A percentile compares a stretch with the other conserved stretches of the same genome.
Conservation (phyloP, 176 grass and related monocot species). For the Avena insularis region DNA sequence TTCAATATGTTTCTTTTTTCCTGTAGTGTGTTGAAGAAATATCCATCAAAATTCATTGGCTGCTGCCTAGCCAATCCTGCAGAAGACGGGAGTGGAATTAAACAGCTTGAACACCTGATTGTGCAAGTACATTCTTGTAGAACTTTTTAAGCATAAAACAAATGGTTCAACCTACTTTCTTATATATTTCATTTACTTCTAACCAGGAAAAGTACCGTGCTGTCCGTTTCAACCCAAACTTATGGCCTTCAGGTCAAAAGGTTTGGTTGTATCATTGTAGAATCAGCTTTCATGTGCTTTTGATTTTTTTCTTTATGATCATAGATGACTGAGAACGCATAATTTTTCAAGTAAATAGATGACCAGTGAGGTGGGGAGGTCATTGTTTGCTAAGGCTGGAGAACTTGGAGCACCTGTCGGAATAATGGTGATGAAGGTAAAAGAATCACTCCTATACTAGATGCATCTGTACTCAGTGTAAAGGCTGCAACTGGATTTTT, state of each 20-base stretch:
- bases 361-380: constrained; percentile 83
- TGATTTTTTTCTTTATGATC: constrained; percentile 7
- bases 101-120: constrained; percentile 79
- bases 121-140: constrained; percentile 52
- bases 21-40: constrained; percentile 79
- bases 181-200: constrained; percentile 36
- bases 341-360: constrained; percentile 54
- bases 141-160: constrained; percentile 16
- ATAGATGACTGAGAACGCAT: constrained; percentile 34
- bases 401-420: constrained; percentile 84
- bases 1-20: constrained; percentile 3
- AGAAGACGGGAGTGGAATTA: constrained; percentile 76
- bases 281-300: constrained; percentile 4
- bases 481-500: not conserved
- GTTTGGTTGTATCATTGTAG: constrained; percentile 40
- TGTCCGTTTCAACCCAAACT: constrained; percentile 86
- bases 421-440: constrained; percentile 87
- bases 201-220: constrained; percentile 74
- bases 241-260: constrained; percentile 95
- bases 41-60: constrained; percentile 87
- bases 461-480: constrained; percentile 18
- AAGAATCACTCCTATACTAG: not conserved
- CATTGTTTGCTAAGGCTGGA: constrained; percentile 86
- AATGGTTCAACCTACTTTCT: not conserved
- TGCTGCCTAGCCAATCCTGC: constrained; percentile 93